Evolutionary conservation across 129 eudicot genomes (phyloP).

Genomic region (Logfia minima): DNA sequence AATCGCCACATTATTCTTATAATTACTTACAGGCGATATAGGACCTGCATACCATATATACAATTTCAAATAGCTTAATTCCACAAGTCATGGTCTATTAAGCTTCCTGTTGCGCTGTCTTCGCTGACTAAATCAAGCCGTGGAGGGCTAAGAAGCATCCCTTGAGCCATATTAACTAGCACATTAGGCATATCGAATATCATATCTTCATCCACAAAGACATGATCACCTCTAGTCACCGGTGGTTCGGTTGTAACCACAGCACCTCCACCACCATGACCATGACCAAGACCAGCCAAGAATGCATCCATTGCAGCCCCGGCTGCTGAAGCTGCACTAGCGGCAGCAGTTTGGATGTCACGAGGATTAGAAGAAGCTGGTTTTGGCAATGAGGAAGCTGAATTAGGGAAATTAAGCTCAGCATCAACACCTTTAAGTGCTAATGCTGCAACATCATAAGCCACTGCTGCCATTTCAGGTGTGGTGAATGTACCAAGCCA

Average conservation of each 20-base stretch:
- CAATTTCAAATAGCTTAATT: conserved; percentile 14
- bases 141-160: conserved; percentile 82
- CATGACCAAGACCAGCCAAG: conserved; percentile 12
- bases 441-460: conserved; percentile 77
- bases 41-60: not conserved
- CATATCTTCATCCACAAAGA: conserved; percentile 76
- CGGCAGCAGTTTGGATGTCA: conserved; percentile 71
- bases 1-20: conserved; percentile 32
- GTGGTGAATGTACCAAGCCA: conserved; percentile 78
- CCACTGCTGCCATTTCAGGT: conserved; percentile 81
- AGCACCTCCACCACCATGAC: conserved; percentile 16
- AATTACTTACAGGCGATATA: not conserved
- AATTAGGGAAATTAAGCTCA: conserved; percentile 65
- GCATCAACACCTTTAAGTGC: conserved; percentile 68
- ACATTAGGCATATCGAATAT: conserved; percentile 80
- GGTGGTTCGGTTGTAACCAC: conserved; percentile 19
- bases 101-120: conserved; percentile 23
- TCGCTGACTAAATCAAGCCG: conserved; percentile 28
- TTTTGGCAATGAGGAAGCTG: conserved; percentile 51
- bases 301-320: conserved; percentile 67
- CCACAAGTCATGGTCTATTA: conserved; percentile 45
- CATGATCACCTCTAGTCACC: not conserved
- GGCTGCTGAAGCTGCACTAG: conserved; percentile 63
- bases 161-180: conserved; percentile 70
- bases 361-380: conserved; percentile 61